phyloP scores from a whole-genome alignment of 208 protist species.

The Wallacemonas sp. region DNA sequence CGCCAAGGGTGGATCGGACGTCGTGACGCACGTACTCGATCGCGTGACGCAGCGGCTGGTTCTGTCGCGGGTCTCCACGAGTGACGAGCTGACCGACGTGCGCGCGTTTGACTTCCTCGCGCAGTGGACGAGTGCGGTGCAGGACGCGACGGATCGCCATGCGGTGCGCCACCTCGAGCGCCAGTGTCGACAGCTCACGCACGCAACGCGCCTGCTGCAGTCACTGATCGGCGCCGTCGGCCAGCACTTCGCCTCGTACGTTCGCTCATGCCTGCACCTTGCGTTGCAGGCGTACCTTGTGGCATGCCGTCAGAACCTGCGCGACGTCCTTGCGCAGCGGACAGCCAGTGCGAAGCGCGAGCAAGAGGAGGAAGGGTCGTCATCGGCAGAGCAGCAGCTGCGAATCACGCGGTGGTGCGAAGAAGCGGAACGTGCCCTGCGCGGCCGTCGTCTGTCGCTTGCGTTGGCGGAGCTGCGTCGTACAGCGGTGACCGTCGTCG shows the following conservation, averaged over 20 bases:
- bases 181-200: slow-evolving; percentile 56
- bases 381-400: too few species aligned
- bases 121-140: slow-evolving; percentile 16
- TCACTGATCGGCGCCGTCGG: slow-evolving; percentile 71
- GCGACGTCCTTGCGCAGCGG: slow-evolving; percentile 20
- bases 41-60: slow-evolving; percentile 69
- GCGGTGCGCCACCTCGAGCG: slow-evolving; percentile 58
- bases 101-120: slow-evolving; percentile 24
- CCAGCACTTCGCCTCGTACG: slow-evolving; percentile 63
- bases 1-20: slow-evolving; percentile 6
- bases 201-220: slow-evolving; percentile 60
- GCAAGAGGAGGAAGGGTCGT: slow-evolving; percentile 18
- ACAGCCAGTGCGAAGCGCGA: neutral
- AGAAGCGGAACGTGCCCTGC: slow-evolving; percentile 31
- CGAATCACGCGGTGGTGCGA: slow-evolving; percentile 22
- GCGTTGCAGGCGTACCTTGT: slow-evolving; percentile 77
- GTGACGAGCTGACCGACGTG: slow-evolving; percentile 2
- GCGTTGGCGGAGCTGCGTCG: slow-evolving; percentile 58
- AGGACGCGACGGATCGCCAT: slow-evolving; percentile 22
- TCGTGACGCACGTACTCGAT: slow-evolving; percentile 65
- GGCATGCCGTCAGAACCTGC: slow-evolving; percentile 62
- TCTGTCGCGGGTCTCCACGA: slow-evolving; percentile 42
- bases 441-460: slow-evolving; percentile 40
- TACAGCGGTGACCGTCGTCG: slow-evolving; percentile 43
- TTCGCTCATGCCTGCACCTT: slow-evolving; percentile 58